Conservation (phyloP, 73 alveolate species). For the Tetrahymena malaccensis region DNA sequence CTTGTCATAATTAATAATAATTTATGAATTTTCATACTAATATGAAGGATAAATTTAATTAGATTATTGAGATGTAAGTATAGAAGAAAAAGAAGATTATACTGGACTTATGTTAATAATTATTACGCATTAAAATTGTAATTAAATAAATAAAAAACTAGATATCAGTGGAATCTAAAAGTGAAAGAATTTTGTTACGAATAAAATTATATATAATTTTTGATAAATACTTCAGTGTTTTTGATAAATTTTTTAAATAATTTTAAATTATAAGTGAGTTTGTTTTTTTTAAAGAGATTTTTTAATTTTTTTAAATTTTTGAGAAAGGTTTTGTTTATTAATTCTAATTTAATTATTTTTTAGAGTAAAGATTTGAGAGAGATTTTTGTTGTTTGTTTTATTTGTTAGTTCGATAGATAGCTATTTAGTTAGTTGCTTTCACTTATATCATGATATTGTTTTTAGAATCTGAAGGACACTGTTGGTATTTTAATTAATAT, state of each 20-base stretch:
- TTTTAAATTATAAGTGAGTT: too few species aligned
- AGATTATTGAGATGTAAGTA: background rate
- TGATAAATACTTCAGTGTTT: too few species aligned
- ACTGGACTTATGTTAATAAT: background rate
- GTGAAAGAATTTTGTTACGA: background rate
- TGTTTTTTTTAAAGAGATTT: background rate
- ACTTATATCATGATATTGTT: background rate
- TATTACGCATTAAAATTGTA: background rate
- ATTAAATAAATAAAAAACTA: too few species aligned
- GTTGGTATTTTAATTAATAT: background rate
- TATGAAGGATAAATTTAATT: background rate
- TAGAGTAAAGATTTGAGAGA: too few species aligned
- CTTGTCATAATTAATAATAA: background rate
- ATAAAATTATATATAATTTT: too few species aligned
- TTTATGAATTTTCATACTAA: background rate
- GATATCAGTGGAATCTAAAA: background rate
- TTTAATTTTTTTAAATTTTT: too few species aligned
- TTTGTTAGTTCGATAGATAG: too few species aligned
- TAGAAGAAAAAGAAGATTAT: background rate
- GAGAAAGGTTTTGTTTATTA: background rate
- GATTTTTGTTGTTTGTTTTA: too few species aligned
- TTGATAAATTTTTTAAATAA: background rate
- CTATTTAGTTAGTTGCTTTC: background rate
- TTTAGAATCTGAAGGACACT: background rate
- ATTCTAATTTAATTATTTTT: too few species aligned